These are phyloP conservation scores for Penicillium canariense DNA, from an alignment of 495 filamentous ascomycete genomes.

Conservation along the genomic window DNA sequence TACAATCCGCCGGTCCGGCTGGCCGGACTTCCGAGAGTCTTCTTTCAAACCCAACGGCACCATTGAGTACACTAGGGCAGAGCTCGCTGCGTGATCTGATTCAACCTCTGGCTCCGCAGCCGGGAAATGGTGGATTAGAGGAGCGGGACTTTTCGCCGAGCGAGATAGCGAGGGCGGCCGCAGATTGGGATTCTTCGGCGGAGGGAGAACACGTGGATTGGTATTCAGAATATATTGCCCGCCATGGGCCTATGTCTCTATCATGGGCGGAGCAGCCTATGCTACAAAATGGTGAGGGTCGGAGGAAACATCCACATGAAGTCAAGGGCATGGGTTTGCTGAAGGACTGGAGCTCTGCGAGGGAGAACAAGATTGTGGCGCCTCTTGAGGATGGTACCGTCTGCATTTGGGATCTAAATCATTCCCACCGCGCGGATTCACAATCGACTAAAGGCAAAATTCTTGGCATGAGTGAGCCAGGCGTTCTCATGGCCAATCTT, in stretches of 20 bases:
- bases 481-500: conserved; percentile 54
- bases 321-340: conserved; percentile 63
- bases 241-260: conserved; percentile 68
- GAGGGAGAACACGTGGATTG: conserved; percentile 63
- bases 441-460: conserved; percentile 58
- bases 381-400: conserved; percentile 84
- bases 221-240: conserved; percentile 86
- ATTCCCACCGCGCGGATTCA: conserved; percentile 45
- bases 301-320: conserved; percentile 48
- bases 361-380: conserved; percentile 62
- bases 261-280: conserved; percentile 71
- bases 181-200: conserved; percentile 80
- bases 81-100: conserved; percentile 37
- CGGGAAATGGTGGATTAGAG: conserved; percentile 8
- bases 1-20: conserved; percentile 38
- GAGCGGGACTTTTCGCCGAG: conserved; percentile 26
- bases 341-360: conserved; percentile 47
- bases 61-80: conserved; percentile 36
- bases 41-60: conserved; percentile 24
- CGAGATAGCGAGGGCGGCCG: conserved; percentile 54
- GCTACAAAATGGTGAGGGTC: conserved; percentile 25
- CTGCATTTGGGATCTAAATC: conserved; percentile 80
- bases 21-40: conserved; percentile 30
- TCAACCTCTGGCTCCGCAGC: conserved; percentile 29
- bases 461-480: conserved; percentile 59